Base-by-base conservation (phyloP, 202 grass and related monocot genomes). In the Cymbopogon flexuosus region DNA sequence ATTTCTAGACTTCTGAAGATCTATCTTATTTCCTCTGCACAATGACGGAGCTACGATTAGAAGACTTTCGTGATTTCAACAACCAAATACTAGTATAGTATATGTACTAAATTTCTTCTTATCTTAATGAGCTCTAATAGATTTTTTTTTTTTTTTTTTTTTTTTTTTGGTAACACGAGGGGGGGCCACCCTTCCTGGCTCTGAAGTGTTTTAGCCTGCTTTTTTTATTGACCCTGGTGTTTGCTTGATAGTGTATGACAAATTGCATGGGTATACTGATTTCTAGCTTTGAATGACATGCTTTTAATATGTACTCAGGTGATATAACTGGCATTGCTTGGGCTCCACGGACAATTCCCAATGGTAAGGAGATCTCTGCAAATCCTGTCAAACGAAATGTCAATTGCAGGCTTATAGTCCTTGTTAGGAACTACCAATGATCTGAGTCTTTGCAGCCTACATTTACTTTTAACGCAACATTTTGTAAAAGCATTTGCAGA, bases 281-380 rank as follows among this genome's bases (percentile, higher is more conserved):
- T 73, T 90, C 15, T 51, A 21, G 23, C 36, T 51, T 83, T 37
- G 31, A 75, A 27, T 85, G 29, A 81, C 52, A 23, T 90, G 30
- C 33, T 81, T 18, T 19, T 78, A 33, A 71, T 16, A 76, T 73
- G 47, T 81, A 2, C 58, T 76, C 84, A 98, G 96, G 92, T 93
- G 80, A 90, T 86, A 96, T 99, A 80, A 85, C 85, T 76, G 82
- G 92, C 41, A 93, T 99, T 87, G 87, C 87, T 76, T 99, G 92
- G 96, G 73, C 88, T 83, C 87, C 87, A 75, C 82, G 23, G 5
- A 78, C 21, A 23, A 72, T 99, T 87, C 77, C 76, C 60, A 91
- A 90, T 78, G 90, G 96, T 99, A 82, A 80, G 83, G 58, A 71
- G 69, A 82, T 36, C 34, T 79, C 56, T 47, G 12, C 3, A 64